Base-by-base conservation (phyloP, 2,329 filamentous ascomycete species). In the Exophiala sp. region DNA sequence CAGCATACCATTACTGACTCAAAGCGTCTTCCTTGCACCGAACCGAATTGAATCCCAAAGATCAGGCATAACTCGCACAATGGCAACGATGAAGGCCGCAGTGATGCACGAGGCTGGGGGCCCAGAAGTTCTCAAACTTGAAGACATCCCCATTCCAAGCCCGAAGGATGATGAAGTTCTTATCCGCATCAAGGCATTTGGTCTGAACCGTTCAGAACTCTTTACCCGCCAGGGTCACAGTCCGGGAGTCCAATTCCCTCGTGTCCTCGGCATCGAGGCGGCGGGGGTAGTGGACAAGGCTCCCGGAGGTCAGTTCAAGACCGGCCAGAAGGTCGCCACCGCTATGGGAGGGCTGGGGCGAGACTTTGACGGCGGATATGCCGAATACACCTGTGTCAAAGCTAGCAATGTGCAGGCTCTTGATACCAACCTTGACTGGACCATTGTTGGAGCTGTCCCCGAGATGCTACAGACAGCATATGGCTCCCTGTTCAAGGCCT, bases 381-480 rank as follows among this genome's bases (percentile, higher is more conserved):
- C 73, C 2, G 72, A 77, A 59, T 77, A 73, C 48, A 69, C 66
- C 1, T 70, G 66, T 50, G 72, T 74, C 4, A 67, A 70, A 0
- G 68, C 63, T 1, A 55, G 48, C 9, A 69, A 75, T 51, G 65
- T 72, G 7, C 69, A 70, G 43, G 58, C 55, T 9, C 19, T 56
- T 4, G 58, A 63, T 23, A 66, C 64, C 3, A 58, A 62, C 8
- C 55, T 74, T 3, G 57, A 61, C 0, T 75, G 73, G 72, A 64
- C 68, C 22, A 60, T 66, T 1, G 53, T 77, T 1, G 74, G 71
- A 3, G 72, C 73, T 1, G 61, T 74, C 45, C 73, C 73, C 2
- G 73, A 76, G 60, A 76, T 77, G 73, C 50, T 77, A 51, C 73
- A 76, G 62, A 76, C 73, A 2, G 69, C 73, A 1, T 75, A 68